Percentiles rank a stretch among this genome's conserved stretches.
These are phyloP conservation scores for Cyberlindnera misumaiensis DNA, from an alignment of 805 yeast species.

Conservation along the genomic window DNA sequence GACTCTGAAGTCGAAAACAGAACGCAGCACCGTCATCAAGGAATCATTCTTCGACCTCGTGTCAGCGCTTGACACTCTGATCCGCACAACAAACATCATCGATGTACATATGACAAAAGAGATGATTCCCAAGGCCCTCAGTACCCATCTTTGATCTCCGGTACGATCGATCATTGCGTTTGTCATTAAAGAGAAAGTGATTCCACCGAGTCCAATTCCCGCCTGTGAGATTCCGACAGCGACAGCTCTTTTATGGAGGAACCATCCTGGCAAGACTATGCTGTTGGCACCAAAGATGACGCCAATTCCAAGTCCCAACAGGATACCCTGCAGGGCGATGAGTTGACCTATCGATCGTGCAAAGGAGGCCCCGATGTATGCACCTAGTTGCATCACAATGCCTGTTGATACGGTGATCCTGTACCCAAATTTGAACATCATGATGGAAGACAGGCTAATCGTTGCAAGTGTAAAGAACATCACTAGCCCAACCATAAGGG, in stretches of 20 bases:
- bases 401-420: constrained; percentile 34
- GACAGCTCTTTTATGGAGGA: constrained; percentile 38
- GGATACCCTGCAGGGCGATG: constrained; percentile 44
- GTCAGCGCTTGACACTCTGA: constrained; percentile 32
- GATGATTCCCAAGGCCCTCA: constrained; percentile 37
- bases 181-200: constrained; percentile 34
- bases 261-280: constrained; percentile 48
- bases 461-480: constrained; percentile 44
- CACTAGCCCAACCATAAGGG: constrained; percentile 48
- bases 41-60: constrained; percentile 8
- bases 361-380: constrained; percentile 46
- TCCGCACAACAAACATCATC: constrained; percentile 37
- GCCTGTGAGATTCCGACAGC: constrained; percentile 43
- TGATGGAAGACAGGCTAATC: constrained; percentile 40
- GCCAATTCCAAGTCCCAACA: constrained; percentile 45
- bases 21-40: constrained; percentile 19
- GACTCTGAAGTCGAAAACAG: constrained; percentile 29
- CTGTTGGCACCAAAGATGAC: constrained; percentile 47
- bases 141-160: constrained; percentile 41
- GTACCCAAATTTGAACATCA: constrained; percentile 39
- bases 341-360: constrained; percentile 43
- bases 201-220: constrained; percentile 52
- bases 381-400: constrained; percentile 35
- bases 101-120: constrained; percentile 31
- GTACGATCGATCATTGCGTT: constrained; percentile 35